phyloP scores from a whole-genome alignment of 176 grass and related monocot genomes.

The Triticum timopheevii region DNA sequence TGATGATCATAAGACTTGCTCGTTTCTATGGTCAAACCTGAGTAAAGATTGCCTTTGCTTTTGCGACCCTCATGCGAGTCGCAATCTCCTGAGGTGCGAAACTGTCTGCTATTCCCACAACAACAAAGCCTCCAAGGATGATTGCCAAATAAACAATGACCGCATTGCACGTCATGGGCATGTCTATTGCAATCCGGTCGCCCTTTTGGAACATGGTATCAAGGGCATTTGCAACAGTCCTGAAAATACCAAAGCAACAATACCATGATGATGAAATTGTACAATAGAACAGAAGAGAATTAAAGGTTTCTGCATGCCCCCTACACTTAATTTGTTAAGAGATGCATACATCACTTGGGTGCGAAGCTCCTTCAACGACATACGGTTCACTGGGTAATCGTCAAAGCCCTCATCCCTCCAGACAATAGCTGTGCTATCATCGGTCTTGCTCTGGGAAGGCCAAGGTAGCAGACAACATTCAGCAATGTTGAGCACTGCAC shows the following conservation, averaged over 20 bases:
- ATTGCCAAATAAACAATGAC: slow-evolving; percentile 90
- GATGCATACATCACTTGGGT: slow-evolving; percentile 67
- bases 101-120: slow-evolving; percentile 97
- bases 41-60: slow-evolving; percentile 89
- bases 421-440: slow-evolving; percentile 78
- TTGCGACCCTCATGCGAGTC: slow-evolving; percentile 63
- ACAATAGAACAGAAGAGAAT: neutral
- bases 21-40: slow-evolving; percentile 40
- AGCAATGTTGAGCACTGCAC: slow-evolving; percentile 81
- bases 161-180: slow-evolving; percentile 95
- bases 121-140: slow-evolving; percentile 78
- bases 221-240: slow-evolving; percentile 73
- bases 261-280: neutral
- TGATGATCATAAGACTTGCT: neutral
- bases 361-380: slow-evolving; percentile 80
- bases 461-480: slow-evolving; percentile 89
- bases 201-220: slow-evolving; percentile 78
- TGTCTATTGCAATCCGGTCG: slow-evolving; percentile 86
- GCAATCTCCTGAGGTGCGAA: slow-evolving; percentile 77
- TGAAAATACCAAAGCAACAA: slow-evolving; percentile 36
- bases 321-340: slow-evolving; percentile 6
- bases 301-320: neutral
- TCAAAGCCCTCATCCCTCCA: slow-evolving; percentile 89
- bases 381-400: slow-evolving; percentile 63
- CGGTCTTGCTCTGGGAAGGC: slow-evolving; percentile 56